phyloP scores from a whole-genome alignment of 2,329 filamentous ascomycete genomes.

The Stagonosporopsis vannaccii region DNA sequence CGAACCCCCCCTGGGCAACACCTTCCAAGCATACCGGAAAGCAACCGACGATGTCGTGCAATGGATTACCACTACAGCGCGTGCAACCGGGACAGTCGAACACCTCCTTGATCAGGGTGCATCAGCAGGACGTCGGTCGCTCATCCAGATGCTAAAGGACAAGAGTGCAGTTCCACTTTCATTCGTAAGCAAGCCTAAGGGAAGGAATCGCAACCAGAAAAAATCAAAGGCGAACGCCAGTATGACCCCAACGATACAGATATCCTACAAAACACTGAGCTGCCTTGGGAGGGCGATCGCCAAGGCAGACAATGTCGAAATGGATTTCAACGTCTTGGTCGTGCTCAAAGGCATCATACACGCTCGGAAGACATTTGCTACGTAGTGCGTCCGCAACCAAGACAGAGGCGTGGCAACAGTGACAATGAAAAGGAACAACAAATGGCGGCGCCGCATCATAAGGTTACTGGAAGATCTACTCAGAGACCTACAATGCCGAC shows the following conservation, averaged over 20 bases:
- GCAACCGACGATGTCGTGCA: slow-evolving; percentile 19
- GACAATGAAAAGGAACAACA: slow-evolving; percentile 10
- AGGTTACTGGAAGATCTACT: slow-evolving; percentile 1
- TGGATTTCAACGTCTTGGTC: slow-evolving; percentile 13
- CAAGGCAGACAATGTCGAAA: neutral
- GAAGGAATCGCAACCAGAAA: neutral
- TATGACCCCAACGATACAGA: neutral
- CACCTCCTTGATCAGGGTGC: neutral
- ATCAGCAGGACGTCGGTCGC: neutral
- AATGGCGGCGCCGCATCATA: slow-evolving; percentile 22
- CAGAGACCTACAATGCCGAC: slow-evolving; percentile 6
- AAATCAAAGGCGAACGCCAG: neutral
- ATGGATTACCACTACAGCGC: slow-evolving; percentile 23
- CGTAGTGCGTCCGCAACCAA: slow-evolving; percentile 20
- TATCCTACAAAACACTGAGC: slow-evolving; percentile 6
- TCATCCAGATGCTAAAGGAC: slow-evolving; percentile 4
- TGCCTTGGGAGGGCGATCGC: slow-evolving; percentile 12
- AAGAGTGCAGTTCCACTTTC: neutral
- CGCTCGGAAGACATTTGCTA: slow-evolving; percentile 20
- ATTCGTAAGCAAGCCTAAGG: neutral
- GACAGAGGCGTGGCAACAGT: neutral
- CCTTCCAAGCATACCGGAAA: slow-evolving; percentile 16
- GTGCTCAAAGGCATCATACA: slow-evolving; percentile 22
- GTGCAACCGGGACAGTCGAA: slow-evolving; percentile 18
- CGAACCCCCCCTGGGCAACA: slow-evolving; percentile 15